Percentiles rank a stretch among this genome's conserved stretches.
These are phyloP conservation scores for Termitomyces sp. DNA, from an alignment of 768 basidiomycete genomes.

Conservation along the genomic window DNA sequence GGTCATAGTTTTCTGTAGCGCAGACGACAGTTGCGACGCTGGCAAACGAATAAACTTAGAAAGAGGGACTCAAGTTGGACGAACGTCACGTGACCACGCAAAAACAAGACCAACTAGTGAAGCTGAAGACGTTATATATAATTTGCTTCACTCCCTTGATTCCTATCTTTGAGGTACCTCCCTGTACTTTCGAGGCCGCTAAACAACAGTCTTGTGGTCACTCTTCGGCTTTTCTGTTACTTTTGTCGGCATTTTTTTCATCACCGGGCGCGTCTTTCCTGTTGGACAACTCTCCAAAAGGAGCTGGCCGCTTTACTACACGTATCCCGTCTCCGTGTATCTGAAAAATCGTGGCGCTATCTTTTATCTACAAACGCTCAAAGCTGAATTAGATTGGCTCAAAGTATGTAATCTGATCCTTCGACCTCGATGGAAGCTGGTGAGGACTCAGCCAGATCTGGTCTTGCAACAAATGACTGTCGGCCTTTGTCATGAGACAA, in stretches of 20 bases:
- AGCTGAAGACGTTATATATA: neutral
- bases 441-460: neutral
- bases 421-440: neutral
- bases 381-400: too few relatives aligned
- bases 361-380: neutral
- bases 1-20: conserved; percentile 4
- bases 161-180: neutral
- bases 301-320: neutral
- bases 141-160: neutral
- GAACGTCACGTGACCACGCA: neutral
- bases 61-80: neutral
- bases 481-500: conserved; percentile 9
- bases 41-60: neutral
- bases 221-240: neutral
- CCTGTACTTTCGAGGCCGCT: neutral
- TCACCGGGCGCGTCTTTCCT: neutral
- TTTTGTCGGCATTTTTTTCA: conserved; percentile 5
- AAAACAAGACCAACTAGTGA: too few relatives aligned
- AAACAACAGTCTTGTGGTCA: neutral
- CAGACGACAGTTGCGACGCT: neutral
- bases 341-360: neutral
- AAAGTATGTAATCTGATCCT: neutral
- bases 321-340: neutral
- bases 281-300: neutral
- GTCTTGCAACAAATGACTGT: neutral